Evolutionary conservation across 2,329 filamentous ascomycete genomes (phyloP).

Genomic region (Botrytis squamosa): DNA sequence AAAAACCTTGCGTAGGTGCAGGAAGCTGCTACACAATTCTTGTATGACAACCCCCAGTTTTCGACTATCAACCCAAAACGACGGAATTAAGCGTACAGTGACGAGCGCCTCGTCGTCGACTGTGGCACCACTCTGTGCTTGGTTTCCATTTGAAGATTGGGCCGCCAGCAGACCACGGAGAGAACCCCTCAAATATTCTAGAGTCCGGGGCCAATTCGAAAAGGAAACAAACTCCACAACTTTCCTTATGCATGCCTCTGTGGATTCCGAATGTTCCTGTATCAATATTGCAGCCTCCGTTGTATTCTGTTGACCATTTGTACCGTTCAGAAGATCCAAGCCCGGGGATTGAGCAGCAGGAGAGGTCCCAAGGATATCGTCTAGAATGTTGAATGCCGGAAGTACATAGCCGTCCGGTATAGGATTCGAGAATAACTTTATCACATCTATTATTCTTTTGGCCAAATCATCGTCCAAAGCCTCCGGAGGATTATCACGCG

Average conservation of each 20-base stretch:
- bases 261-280: conserved; percentile 41
- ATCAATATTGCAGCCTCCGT: conserved; percentile 36
- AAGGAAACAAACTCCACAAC: conserved; percentile 65
- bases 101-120: conserved; percentile 47
- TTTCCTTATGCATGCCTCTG: conserved; percentile 55
- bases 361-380: conserved; percentile 44
- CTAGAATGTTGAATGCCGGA: conserved; percentile 56
- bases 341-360: conserved; percentile 30
- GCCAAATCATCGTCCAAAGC: conserved; percentile 52
- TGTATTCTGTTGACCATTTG: conserved; percentile 35
- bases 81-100: conserved; percentile 58
- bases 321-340: conserved; percentile 27
- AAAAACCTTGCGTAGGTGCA: conserved; percentile 62
- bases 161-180: conserved; percentile 37
- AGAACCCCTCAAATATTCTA: conserved; percentile 56
- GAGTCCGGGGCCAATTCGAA: conserved; percentile 59
- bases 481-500: conserved; percentile 32
- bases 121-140: conserved; percentile 28
- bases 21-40: conserved; percentile 65
- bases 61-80: conserved; percentile 62
- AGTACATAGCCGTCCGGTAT: conserved; percentile 57
- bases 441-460: conserved; percentile 53
- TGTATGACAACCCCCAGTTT: conserved; percentile 63
- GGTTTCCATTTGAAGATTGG: conserved; percentile 32
- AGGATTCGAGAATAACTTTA: conserved; percentile 58